Percentiles rank a stretch among this genome's conserved stretches.
Evolutionary conservation across 139 green algal species (phyloP).

Genomic region (Tetradesmus lagerheimii): DNA sequence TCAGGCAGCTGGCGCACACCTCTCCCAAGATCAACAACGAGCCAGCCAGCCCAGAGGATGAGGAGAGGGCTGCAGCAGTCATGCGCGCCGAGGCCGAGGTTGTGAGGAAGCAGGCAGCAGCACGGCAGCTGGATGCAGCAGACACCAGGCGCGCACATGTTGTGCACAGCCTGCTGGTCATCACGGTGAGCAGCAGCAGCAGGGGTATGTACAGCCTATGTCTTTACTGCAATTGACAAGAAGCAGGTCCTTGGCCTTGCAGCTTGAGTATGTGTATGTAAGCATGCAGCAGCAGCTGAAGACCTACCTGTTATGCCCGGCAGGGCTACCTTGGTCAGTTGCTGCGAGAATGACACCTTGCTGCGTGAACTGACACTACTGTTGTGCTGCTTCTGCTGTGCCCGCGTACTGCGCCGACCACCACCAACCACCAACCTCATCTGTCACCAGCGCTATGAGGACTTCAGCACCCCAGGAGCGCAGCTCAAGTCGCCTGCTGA

Average conservation of each 20-base stretch:
- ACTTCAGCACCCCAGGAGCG: neutral
- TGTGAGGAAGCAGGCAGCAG: neutral
- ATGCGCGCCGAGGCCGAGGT: neutral
- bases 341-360: too few species aligned
- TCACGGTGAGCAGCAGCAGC: neutral
- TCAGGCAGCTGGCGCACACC: slow-evolving; percentile 6
- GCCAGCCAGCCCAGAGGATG: neutral
- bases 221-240: too few species aligned
- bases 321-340: too few species aligned
- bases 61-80: neutral
- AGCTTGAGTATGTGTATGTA: too few species aligned
- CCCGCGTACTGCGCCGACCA: too few species aligned
- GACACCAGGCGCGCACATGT: neutral
- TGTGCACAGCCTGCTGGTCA: slow-evolving; percentile 4
- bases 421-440: too few species aligned
- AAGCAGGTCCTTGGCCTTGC: too few species aligned
- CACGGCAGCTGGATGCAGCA: neutral
- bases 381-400: neutral
- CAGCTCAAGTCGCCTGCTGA: neutral
- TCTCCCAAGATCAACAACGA: neutral
- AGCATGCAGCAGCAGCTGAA: too few species aligned
- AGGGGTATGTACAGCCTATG: too few species aligned
- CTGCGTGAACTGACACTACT: too few species aligned
- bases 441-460: neutral
- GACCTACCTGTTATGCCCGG: too few species aligned